Evolutionary conservation across 2,329 filamentous ascomycete genomes (phyloP).

Genomic region (Cercospora zeina): DNA sequence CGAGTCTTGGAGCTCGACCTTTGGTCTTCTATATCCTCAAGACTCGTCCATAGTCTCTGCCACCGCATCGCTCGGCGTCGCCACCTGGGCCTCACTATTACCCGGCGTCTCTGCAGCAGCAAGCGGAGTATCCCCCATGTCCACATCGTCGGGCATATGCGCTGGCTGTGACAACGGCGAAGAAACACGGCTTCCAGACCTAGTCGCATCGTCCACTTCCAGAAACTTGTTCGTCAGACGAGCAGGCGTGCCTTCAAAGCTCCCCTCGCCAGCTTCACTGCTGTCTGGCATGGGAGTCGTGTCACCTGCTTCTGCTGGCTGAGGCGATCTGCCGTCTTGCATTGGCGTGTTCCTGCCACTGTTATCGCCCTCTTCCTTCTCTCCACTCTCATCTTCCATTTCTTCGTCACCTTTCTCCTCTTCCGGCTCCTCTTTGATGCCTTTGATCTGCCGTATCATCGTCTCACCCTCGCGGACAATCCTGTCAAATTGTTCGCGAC

Average conservation of each 20-base stretch:
- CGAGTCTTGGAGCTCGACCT: background rate
- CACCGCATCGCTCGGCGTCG: slow-evolving; percentile 27
- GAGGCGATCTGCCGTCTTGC: slow-evolving; percentile 42
- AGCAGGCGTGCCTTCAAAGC: slow-evolving; percentile 24
- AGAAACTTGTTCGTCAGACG: slow-evolving; percentile 35
- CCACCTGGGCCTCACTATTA: slow-evolving; percentile 28
- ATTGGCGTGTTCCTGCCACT: slow-evolving; percentile 51
- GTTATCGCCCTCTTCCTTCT: slow-evolving; percentile 46
- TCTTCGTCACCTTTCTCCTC: slow-evolving; percentile 74
- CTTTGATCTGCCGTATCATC: slow-evolving; percentile 79
- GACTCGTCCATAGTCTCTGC: slow-evolving; percentile 33
- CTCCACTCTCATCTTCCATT: slow-evolving; percentile 59
- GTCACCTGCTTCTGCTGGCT: slow-evolving; percentile 32
- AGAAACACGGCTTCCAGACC: slow-evolving; percentile 29
- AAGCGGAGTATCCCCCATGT: slow-evolving; percentile 32
- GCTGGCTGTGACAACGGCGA: slow-evolving; percentile 30
- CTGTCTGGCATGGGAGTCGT: slow-evolving; percentile 45
- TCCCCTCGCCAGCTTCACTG: slow-evolving; percentile 30
- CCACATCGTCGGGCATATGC: slow-evolving; percentile 33
- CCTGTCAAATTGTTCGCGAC: slow-evolving; percentile 79
- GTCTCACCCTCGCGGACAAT: slow-evolving; percentile 92
- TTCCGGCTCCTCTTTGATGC: slow-evolving; percentile 94
- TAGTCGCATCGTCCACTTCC: slow-evolving; percentile 34
- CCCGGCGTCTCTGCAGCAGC: slow-evolving; percentile 20
- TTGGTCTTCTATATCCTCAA: slow-evolving; percentile 6